A percentile compares a stretch with the other conserved stretches of the same genome.
These are phyloP conservation scores for Volutella citrinella DNA, from an alignment of 2,329 filamentous ascomycete genomes.

Conservation along the genomic window DNA sequence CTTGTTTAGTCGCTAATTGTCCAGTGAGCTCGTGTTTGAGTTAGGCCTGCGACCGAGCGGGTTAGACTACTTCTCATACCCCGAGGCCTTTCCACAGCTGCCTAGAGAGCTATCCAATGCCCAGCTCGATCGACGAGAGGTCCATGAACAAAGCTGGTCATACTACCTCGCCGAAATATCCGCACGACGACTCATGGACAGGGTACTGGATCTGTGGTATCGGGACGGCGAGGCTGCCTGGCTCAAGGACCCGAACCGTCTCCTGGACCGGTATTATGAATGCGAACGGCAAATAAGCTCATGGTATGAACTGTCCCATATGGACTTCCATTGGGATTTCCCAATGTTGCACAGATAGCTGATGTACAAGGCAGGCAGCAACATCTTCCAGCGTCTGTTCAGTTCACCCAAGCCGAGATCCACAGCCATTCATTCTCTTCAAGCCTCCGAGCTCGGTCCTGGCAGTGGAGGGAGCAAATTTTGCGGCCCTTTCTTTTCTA, in stretches of 20 bases:
- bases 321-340: neutral
- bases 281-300: slow-evolving; percentile 9
- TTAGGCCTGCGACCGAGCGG: slow-evolving; percentile 6
- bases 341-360: neutral
- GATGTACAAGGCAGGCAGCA: no score
- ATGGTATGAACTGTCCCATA: no score
- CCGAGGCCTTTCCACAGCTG: slow-evolving; percentile 7
- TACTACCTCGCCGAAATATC: slow-evolving; percentile 13
- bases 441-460: no score
- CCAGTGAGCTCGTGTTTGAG: slow-evolving; percentile 9
- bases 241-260: slow-evolving; percentile 6
- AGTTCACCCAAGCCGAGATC: no score
- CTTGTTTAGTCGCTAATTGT: neutral
- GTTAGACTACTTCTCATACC: slow-evolving; percentile 8
- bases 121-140: slow-evolving; percentile 1
- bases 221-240: slow-evolving; percentile 5
- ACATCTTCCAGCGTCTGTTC: no score
- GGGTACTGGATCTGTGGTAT: slow-evolving; percentile 6
- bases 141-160: slow-evolving; percentile 12
- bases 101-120: slow-evolving; percentile 1
- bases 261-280: slow-evolving; percentile 8
- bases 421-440: no score
- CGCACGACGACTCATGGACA: slow-evolving; percentile 9
- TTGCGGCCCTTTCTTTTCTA: no score
- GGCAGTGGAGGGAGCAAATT: no score